These are phyloP conservation scores for Claviceps sp. DNA, from an alignment of 2,329 filamentous ascomycete species.

Conservation along the genomic window DNA sequence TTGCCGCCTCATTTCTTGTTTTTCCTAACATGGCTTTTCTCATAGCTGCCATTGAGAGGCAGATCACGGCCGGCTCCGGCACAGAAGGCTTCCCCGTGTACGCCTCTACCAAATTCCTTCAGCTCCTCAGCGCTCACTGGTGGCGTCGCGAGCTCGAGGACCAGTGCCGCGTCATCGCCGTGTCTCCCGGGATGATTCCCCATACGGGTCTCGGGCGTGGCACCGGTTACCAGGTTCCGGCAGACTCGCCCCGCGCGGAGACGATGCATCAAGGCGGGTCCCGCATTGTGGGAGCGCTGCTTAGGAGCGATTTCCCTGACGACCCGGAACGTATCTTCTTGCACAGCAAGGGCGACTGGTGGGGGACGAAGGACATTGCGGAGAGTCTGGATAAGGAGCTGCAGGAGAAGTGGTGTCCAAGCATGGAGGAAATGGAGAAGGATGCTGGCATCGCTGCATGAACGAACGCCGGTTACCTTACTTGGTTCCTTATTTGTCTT, in stretches of 20 bases:
- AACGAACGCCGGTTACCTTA: neutral
- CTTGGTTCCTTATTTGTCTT: neutral
- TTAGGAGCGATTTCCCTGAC: constrained; percentile 31
- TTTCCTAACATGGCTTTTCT: constrained; percentile 1
- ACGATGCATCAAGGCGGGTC: constrained; percentile 30
- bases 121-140: constrained; percentile 39
- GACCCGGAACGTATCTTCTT: constrained; percentile 39
- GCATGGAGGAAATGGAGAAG: constrained; percentile 33
- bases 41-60: constrained; percentile 22
- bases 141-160: constrained; percentile 38
- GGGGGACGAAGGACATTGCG: constrained; percentile 29
- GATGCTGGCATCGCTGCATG: constrained; percentile 18
- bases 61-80: constrained; percentile 27
- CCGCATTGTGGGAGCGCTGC: constrained; percentile 31
- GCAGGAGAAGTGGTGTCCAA: constrained; percentile 38
- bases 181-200: constrained; percentile 39
- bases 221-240: constrained; percentile 14
- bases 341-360: constrained; percentile 45
- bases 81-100: constrained; percentile 21
- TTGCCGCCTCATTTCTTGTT: too few species aligned
- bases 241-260: constrained; percentile 33
- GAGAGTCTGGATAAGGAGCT: constrained; percentile 29
- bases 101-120: constrained; percentile 33
- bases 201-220: constrained; percentile 28
- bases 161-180: constrained; percentile 33